Percentiles rank a stretch among this genome's conserved stretches.
These are phyloP conservation scores for Leucosporidium creatinivorum DNA, from an alignment of 768 basidiomycete species.

Conservation along the genomic window DNA sequence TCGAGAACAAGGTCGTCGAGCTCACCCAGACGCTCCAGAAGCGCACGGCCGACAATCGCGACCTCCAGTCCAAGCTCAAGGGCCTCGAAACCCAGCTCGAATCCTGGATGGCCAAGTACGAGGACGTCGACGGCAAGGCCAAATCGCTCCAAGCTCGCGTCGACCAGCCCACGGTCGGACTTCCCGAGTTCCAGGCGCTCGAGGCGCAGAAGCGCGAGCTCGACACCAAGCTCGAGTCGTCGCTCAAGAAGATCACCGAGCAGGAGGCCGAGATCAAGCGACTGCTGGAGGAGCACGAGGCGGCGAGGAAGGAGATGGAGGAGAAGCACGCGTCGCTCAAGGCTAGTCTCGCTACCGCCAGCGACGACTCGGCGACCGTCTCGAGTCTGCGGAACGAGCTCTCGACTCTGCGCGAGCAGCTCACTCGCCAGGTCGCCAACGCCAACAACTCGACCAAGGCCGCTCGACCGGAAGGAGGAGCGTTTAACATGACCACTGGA, in stretches of 20 bases:
- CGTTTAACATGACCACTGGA: conserved; percentile 39
- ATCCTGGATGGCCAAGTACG: conserved; percentile 76
- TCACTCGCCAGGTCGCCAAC: conserved; percentile 81
- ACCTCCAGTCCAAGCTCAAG: conserved; percentile 63
- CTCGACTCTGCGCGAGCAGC: conserved; percentile 82
- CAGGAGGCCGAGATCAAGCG: conserved; percentile 78
- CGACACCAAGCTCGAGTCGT: conserved; percentile 73
- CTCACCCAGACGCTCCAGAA: conserved; percentile 88
- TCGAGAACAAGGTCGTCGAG: conserved; percentile 99
- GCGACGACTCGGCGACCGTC: conserved; percentile 81
- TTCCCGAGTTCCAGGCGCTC: conserved; percentile 65
- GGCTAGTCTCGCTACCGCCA: conserved; percentile 46
- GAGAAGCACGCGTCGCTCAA: conserved; percentile 56
- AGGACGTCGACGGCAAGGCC: conserved; percentile 68
- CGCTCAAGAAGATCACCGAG: conserved; percentile 61
- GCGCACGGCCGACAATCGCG: conserved; percentile 84
- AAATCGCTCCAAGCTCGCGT: conserved; percentile 67
- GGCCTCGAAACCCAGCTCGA: conserved; percentile 79
- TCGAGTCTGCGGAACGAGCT: conserved; percentile 86
- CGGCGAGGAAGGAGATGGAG: conserved; percentile 69
- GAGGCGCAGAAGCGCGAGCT: conserved; percentile 66
- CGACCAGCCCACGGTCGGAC: conserved; percentile 61
- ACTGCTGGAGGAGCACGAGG: conserved; percentile 66
- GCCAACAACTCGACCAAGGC: conserved; percentile 49
- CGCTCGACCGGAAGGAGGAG: conserved; percentile 36